Evolutionary conservation across 2,329 filamentous ascomycete species (phyloP).

Genomic region (Cladosporium sp.): DNA sequence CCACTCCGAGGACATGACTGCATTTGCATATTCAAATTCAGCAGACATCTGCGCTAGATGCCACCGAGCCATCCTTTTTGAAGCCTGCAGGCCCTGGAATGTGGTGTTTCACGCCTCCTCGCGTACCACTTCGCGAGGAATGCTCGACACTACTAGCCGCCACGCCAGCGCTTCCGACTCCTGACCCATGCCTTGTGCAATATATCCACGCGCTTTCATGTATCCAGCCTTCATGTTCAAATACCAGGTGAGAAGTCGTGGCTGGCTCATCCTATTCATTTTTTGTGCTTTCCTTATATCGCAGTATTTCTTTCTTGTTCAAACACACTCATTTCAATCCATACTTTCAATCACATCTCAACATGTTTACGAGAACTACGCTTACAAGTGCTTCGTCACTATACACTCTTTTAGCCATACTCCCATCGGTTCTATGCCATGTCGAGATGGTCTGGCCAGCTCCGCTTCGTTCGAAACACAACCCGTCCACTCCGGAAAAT

Average conservation of each 20-base stretch:
- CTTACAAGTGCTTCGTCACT: conserved; percentile 14
- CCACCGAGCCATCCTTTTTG: not conserved
- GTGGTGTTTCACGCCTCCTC: conserved; percentile 8
- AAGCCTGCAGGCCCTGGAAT: conserved; percentile 10
- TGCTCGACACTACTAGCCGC: conserved; percentile 6
- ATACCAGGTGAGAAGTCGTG: conserved; percentile 7
- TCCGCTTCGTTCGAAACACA: conserved; percentile 53
- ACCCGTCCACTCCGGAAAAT: conserved; percentile 46
- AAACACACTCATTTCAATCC: not conserved
- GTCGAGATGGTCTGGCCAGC: conserved; percentile 59
- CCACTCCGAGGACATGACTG: not conserved
- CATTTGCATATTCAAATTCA: not conserved
- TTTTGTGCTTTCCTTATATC: not conserved
- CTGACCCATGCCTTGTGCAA: conserved; percentile 7
- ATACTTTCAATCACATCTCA: conserved; percentile 5
- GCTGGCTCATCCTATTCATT: conserved; percentile 5
- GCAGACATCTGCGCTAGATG: not conserved
- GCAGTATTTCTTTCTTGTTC: not conserved
- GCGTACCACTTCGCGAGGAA: conserved; percentile 2
- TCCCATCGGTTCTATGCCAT: conserved; percentile 39
- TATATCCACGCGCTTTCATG: conserved; percentile 10
- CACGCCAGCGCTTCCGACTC: conserved; percentile 3
- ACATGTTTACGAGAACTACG: conserved; percentile 22
- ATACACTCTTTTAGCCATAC: conserved; percentile 22
- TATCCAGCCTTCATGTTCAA: conserved; percentile 7